phyloP scores from a whole-genome alignment of 495 filamentous ascomycete species.

The Oleoguttula mirabilis region DNA sequence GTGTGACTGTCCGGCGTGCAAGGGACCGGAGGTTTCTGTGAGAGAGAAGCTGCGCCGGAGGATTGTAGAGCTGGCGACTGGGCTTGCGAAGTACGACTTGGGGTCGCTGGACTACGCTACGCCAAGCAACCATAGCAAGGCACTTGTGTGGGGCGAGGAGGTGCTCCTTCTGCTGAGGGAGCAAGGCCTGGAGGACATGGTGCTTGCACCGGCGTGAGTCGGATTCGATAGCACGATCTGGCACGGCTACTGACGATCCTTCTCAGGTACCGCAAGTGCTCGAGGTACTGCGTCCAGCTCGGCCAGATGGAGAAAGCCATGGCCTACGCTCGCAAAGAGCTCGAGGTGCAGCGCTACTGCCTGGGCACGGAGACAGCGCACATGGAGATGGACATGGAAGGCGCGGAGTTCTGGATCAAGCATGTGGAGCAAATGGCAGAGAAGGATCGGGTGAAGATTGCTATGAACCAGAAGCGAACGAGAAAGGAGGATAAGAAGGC shows the following conservation, averaged over 20 bases:
- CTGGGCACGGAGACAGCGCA: not conserved
- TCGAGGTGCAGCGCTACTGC: slow-evolving; percentile 6
- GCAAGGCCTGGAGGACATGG: slow-evolving; percentile 7
- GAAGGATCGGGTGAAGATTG: not conserved
- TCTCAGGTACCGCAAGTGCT: not conserved
- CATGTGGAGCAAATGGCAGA: not conserved
- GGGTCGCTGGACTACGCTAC: too few species aligned
- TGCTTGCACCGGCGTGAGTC: not conserved
- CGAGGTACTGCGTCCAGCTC: slow-evolving; percentile 1
- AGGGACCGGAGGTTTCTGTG: not conserved
- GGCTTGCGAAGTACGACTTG: too few species aligned
- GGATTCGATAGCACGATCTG: too few species aligned
- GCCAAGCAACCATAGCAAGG: too few species aligned
- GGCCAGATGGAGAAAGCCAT: not conserved
- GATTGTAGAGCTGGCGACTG: too few species aligned
- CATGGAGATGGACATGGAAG: not conserved
- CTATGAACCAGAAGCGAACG: not conserved
- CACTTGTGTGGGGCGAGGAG: not conserved
- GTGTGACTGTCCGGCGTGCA: slow-evolving; percentile 24
- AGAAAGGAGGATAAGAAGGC: slow-evolving; percentile 3
- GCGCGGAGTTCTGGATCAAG: slow-evolving; percentile 1
- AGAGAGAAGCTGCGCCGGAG: too few species aligned
- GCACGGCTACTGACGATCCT: too few species aligned
- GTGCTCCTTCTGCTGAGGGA: not conserved
- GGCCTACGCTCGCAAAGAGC: not conserved